phyloP scores from a whole-genome alignment of 1,284 basidiomycete genomes.

The Phellopilus nigrolimitatus region DNA sequence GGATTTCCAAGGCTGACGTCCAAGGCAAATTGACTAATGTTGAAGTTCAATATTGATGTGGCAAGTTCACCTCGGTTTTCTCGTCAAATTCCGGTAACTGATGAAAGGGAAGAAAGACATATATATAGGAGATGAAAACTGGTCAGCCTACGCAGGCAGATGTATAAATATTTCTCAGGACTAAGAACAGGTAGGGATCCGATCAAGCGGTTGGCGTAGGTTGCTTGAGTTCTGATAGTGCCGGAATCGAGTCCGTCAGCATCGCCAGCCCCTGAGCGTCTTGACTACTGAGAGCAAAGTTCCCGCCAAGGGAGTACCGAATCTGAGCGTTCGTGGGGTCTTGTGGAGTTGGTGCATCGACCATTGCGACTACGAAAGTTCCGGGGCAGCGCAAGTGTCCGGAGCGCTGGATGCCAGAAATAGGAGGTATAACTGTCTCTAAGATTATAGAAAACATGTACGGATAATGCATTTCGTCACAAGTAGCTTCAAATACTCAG shows the following conservation, averaged over 20 bases:
- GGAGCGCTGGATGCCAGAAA: slow-evolving; percentile 13
- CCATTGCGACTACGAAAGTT: slow-evolving; percentile 40
- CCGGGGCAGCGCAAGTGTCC: not conserved
- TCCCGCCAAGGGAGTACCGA: slow-evolving; percentile 41
- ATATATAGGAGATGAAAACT: slow-evolving; percentile 11
- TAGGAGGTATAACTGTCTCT: slow-evolving; percentile 20
- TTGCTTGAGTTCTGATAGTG: slow-evolving; percentile 35
- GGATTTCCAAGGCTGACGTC: slow-evolving; percentile 27
- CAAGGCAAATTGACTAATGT: slow-evolving; percentile 29
- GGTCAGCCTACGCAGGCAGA: not conserved
- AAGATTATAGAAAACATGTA: not conserved
- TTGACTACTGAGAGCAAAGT: slow-evolving; percentile 32
- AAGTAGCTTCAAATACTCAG: no score
- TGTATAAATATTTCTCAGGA: slow-evolving; percentile 22
- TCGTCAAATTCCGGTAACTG: slow-evolving; percentile 28
- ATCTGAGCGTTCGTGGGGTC: slow-evolving; percentile 37
- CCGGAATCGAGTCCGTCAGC: slow-evolving; percentile 36
- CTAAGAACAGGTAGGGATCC: slow-evolving; percentile 50
- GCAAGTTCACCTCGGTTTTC: slow-evolving; percentile 24
- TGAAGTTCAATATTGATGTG: slow-evolving; percentile 28
- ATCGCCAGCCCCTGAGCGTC: slow-evolving; percentile 20
- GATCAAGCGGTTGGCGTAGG: slow-evolving; percentile 43
- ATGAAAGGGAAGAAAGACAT: slow-evolving; percentile 29
- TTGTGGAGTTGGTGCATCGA: slow-evolving; percentile 46
- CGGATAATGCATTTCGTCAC: not conserved